A percentile compares a stretch with the other conserved stretches of the same genome.
Conservation (phyloP, 1,139 yeast species). For the Nakaseomyces sp. region DNA sequence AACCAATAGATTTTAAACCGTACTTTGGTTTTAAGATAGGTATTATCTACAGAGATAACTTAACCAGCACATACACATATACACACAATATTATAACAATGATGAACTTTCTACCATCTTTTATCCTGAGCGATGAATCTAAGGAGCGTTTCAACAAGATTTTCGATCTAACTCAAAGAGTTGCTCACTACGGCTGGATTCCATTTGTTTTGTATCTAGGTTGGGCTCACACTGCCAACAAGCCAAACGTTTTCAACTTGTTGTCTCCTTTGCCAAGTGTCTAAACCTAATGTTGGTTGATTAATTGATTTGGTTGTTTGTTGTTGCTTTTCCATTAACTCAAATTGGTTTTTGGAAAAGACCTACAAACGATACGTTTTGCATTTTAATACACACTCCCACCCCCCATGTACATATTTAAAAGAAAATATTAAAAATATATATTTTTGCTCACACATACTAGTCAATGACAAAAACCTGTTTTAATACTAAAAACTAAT, state of each 20-base stretch:
- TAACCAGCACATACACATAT: too few species aligned
- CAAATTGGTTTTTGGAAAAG: too few species aligned
- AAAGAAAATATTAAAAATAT: too few species aligned
- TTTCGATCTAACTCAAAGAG: constrained; percentile 73
- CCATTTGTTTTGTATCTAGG: constrained; percentile 92
- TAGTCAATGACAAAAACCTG: too few species aligned
- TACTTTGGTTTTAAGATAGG: too few species aligned
- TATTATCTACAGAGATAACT: too few species aligned
- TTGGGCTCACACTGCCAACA: constrained; percentile 78
- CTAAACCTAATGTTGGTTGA: too few species aligned
- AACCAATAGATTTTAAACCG: not conserved
- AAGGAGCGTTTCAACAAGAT: constrained; percentile 83
- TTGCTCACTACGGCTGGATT: constrained; percentile 93
- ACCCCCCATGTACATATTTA: constrained; percentile 1
- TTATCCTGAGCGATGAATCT: constrained; percentile 47
- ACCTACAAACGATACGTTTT: too few species aligned
- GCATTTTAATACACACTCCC: not conserved
- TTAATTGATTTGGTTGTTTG: not conserved
- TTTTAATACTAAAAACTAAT: too few species aligned
- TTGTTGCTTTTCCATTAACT: not conserved
- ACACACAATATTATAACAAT: not conserved
- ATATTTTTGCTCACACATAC: too few species aligned
- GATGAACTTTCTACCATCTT: constrained; percentile 30
- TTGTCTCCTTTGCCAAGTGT: constrained; percentile 59
- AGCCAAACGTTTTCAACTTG: constrained; percentile 62